phyloP scores from a whole-genome alignment of 169 alveolate genomes.

The Plasmodium fragile region DNA sequence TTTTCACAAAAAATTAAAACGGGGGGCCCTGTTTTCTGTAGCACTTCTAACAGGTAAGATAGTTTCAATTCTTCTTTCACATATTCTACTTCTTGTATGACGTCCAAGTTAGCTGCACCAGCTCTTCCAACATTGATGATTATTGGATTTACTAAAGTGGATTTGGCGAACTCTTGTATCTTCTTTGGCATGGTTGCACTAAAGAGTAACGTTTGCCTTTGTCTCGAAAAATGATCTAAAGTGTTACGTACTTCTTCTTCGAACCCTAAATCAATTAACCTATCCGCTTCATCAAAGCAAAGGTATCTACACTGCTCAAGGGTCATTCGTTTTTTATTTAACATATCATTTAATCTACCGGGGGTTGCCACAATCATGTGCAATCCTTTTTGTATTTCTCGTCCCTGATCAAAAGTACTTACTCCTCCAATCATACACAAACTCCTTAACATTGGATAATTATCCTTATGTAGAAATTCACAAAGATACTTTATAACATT shows the following conservation, averaged over 20 bases:
- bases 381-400: slow-evolving; percentile 88
- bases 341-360: slow-evolving; percentile 96
- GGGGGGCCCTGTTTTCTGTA: slow-evolving; percentile 97
- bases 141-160: slow-evolving; percentile 93
- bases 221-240: slow-evolving; percentile 92
- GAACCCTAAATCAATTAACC: slow-evolving; percentile 96
- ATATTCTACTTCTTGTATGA: slow-evolving; percentile 94
- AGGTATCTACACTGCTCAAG: slow-evolving; percentile 92
- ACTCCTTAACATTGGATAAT: slow-evolving; percentile 82
- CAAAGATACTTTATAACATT: slow-evolving; percentile 87
- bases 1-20: slow-evolving; percentile 95
- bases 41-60: slow-evolving; percentile 89
- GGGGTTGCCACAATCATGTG: slow-evolving; percentile 98
- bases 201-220: slow-evolving; percentile 95
- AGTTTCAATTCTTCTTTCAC: slow-evolving; percentile 94
- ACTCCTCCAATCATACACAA: slow-evolving; percentile 90
- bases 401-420: slow-evolving; percentile 83
- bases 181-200: slow-evolving; percentile 98
- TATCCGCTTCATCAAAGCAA: slow-evolving; percentile 98
- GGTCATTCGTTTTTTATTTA: slow-evolving; percentile 90
- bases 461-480: slow-evolving; percentile 78
- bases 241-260: slow-evolving; percentile 96
- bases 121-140: slow-evolving; percentile 96
- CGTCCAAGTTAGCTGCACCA: slow-evolving; percentile 94
- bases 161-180: slow-evolving; percentile 96